Evolutionary conservation across 257 asterid species (phyloP).

Genomic region (Paulownia fortunei): DNA sequence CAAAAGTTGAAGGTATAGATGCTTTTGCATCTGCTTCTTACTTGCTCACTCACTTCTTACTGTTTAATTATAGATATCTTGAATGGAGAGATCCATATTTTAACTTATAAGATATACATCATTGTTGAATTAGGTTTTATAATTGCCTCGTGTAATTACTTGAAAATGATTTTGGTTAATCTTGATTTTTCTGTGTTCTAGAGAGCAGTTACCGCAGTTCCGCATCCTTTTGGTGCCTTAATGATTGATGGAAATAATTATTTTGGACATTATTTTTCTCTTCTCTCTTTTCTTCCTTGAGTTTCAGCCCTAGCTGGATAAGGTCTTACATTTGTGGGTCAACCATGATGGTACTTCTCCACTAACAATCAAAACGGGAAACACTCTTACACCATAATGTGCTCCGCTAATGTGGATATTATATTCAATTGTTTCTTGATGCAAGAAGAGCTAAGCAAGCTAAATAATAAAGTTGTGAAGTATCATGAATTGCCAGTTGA

Average conservation of each 20-base stretch:
- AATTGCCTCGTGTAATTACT: conserved; percentile 13
- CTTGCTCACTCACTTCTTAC: conserved; percentile 23
- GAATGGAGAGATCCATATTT: conserved; percentile 17
- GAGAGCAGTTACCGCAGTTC: neutral
- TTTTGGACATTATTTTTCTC: conserved; percentile 10
- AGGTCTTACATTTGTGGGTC: conserved; percentile 10
- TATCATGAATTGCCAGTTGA: conserved; percentile 26
- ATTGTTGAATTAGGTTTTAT: conserved; percentile 6
- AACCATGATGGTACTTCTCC: conserved; percentile 8
- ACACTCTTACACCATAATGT: neutral
- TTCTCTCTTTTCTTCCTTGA: neutral
- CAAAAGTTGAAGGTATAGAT: conserved; percentile 75
- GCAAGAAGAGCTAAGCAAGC: conserved; percentile 10
- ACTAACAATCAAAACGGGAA: neutral
- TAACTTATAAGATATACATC: neutral
- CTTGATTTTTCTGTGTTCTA: conserved; percentile 20
- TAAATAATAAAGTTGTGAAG: conserved; percentile 2
- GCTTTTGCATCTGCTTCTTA: conserved; percentile 20
- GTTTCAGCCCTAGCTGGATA: conserved; percentile 13
- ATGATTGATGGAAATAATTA: conserved; percentile 18
- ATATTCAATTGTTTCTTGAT: neutral
- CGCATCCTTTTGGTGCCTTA: conserved; percentile 7
- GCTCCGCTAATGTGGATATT: conserved; percentile 2
- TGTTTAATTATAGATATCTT: conserved; percentile 20
- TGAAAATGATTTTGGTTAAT: neutral